Evolutionary conservation across 176 grass and related monocot species (phyloP).

Genomic region (Eleusine coracana): DNA sequence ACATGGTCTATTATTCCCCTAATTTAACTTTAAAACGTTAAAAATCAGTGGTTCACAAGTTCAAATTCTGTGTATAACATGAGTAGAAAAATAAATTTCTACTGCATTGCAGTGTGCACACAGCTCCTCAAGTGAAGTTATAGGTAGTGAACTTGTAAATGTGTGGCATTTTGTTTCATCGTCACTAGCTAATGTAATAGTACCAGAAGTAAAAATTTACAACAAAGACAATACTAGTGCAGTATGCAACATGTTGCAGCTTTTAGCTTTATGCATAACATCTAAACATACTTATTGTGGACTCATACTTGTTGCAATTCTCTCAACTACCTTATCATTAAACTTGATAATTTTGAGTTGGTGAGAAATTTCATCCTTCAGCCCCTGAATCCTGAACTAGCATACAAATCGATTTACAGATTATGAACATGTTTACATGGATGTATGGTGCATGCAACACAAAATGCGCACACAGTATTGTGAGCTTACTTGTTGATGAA

Average conservation of each 20-base stretch:
- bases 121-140: not conserved
- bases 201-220: not conserved
- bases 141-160: not conserved
- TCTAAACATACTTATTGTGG: not conserved
- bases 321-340: not conserved
- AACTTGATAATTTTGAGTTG: not conserved
- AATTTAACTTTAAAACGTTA: conserved; percentile 13
- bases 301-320: not conserved
- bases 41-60: not conserved
- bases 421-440: conserved; percentile 7
- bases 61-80: not conserved
- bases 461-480: conserved; percentile 20
- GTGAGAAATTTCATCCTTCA: not conserved
- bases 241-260: not conserved
- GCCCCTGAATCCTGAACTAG: not conserved
- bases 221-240: not conserved
- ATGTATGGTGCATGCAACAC: not conserved
- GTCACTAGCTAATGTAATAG: not conserved
- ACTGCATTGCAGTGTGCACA: not conserved
- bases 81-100: not conserved
- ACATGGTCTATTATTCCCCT: not conserved
- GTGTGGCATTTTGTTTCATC: not conserved
- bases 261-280: conserved; percentile 10
- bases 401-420: conserved; percentile 2
- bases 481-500: conserved; percentile 77